Evolutionary conservation across 2,329 filamentous ascomycete species (phyloP).

Genomic region (Ascochyta viciae-villosae): DNA sequence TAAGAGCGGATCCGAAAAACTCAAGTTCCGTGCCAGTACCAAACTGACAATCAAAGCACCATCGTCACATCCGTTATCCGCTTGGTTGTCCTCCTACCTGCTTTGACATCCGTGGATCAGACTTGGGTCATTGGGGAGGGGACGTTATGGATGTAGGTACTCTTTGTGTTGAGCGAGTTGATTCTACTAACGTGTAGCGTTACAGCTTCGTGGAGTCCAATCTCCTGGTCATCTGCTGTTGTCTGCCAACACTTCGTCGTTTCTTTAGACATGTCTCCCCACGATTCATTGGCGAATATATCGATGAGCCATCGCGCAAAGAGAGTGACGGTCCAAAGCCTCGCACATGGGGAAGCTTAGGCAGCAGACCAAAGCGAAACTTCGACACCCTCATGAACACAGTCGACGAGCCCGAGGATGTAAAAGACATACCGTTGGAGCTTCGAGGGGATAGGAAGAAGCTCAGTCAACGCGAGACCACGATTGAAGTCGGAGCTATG

Average conservation of each 20-base stretch:
- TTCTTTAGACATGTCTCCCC: slow-evolving; percentile 52
- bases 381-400: slow-evolving; percentile 29
- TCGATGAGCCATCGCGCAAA: background rate
- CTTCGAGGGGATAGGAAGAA: background rate
- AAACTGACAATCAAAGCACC: too few relatives aligned
- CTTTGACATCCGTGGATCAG: background rate
- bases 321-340: slow-evolving; percentile 6
- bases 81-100: slow-evolving; percentile 8
- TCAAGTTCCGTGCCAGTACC: too few relatives aligned
- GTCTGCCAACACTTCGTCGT: slow-evolving; percentile 51
- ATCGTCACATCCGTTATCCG: slow-evolving; percentile 5
- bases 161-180: too few relatives aligned
- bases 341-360: slow-evolving; percentile 19
- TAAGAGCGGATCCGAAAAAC: too few relatives aligned
- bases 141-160: too few relatives aligned
- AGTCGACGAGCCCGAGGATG: slow-evolving; percentile 10
- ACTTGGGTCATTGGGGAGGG: background rate
- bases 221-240: slow-evolving; percentile 52
- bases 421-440: slow-evolving; percentile 18
- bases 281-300: slow-evolving; percentile 28
- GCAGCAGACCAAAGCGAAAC: slow-evolving; percentile 15
- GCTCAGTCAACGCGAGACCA: slow-evolving; percentile 2
- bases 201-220: slow-evolving; percentile 48
- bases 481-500: slow-evolving; percentile 3
- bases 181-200: too few relatives aligned